Base-by-base conservation (phyloP, 1,284 basidiomycete species). In the Pseudozyma pruni region DNA sequence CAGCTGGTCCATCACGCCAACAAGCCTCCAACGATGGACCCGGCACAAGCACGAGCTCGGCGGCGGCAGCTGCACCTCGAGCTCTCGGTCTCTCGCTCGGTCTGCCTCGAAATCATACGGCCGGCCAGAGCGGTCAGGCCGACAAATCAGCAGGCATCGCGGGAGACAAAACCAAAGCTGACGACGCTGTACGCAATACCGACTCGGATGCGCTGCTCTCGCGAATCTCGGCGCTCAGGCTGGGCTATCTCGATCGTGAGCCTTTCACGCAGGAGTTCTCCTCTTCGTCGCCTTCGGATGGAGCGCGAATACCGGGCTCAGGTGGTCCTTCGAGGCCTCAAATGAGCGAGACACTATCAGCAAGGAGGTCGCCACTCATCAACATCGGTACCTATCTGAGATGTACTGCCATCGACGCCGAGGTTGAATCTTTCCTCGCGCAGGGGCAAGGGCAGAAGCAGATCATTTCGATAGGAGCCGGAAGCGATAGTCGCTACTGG, bases 401-500 rank as follows among this genome's bases (percentile, higher is more conserved):
- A 50, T 90, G 91, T 0, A 86, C 87, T 43, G 90, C 88, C 2
- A 88, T 98, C 41, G 96, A 98, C 79, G 82, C 84, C 41, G 87
- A 97, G 7, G 89, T 96, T 0, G 84, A 89, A 19, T 82, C 86
- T 40, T 97, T 93, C 87, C 74, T 96, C 11, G 85, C 84, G 14
- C 56, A 64, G 59, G 55, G 47, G 38, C 14, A 83, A 81, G 50
- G 68, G 13, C 17, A 19, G 34, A 88, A 87, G 69, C 94, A 97
- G 85, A 89, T 97, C 59, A 86, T 97, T 40, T 93, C 91, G 80
- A 82, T 97, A 9, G 94, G 94, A 3, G 91, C 93, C 0, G 94
- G 94, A 1, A 96, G 92, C 75, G 94, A 98, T 83, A 92, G 92
- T 13, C 85, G 94, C 41, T 97, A 91, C 83, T 98, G 94, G 93